phyloP scores from a whole-genome alignment of 345 rosid genomes.

The Leavenworthia alabamica region DNA sequence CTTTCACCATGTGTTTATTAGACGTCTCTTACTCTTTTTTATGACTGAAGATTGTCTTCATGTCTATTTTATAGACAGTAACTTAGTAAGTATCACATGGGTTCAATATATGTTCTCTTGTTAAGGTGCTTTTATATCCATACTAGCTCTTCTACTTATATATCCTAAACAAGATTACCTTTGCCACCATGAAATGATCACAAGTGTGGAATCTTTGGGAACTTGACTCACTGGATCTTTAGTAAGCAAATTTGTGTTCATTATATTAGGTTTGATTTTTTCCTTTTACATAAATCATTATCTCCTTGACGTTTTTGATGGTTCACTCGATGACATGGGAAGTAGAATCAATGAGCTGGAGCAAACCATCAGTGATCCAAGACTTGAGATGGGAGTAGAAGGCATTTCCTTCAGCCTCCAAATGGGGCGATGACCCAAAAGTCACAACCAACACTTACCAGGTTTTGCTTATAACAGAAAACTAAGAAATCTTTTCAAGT shows the following conservation, averaged over 20 bases:
- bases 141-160: not conserved
- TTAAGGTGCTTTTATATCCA: too few relatives aligned
- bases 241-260: not conserved
- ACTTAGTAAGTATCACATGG: too few relatives aligned
- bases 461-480: not conserved
- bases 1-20: not conserved
- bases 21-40: not conserved
- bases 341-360: slow-evolving; percentile 68
- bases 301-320: slow-evolving; percentile 43
- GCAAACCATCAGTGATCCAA: slow-evolving; percentile 68
- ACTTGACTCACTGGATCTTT: not conserved
- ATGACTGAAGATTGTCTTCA: not conserved
- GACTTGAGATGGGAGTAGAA: slow-evolving; percentile 72
- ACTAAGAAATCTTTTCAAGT: not conserved
- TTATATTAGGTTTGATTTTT: not conserved
- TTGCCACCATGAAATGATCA: not conserved
- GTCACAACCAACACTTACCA: not conserved
- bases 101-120: too few relatives aligned
- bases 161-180: not conserved
- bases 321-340: slow-evolving; percentile 88
- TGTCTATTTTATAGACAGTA: too few relatives aligned
- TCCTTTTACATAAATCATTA: too few relatives aligned
- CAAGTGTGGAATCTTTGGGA: not conserved
- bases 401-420: slow-evolving; percentile 56
- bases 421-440: slow-evolving; percentile 45